These are phyloP conservation scores for Wallacemonas sp. DNA, from an alignment of 208 protist genomes.

Conservation along the genomic window DNA sequence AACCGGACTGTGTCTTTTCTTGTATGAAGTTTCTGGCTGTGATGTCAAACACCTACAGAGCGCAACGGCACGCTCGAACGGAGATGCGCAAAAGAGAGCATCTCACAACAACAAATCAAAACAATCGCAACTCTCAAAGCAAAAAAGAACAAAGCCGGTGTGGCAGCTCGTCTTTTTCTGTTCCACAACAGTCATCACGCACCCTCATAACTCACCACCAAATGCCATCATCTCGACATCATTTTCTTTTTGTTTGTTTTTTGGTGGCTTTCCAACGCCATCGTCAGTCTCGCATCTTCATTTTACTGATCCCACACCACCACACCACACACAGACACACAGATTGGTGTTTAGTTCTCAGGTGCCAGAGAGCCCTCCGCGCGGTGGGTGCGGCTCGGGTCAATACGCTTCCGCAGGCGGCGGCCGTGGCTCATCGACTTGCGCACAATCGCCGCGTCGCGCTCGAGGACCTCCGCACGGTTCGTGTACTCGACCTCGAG, in stretches of 20 bases:
- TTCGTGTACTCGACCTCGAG: constrained; percentile 84
- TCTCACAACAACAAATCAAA: no score
- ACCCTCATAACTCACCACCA: no score
- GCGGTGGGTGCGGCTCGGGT: constrained; percentile 73
- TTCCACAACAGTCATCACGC: neutral
- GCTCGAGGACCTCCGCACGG: constrained; percentile 69
- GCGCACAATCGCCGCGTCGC: constrained; percentile 75
- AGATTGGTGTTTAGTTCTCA: constrained; percentile 19
- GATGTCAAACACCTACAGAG: neutral
- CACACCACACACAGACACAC: constrained; percentile 9
- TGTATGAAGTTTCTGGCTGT: neutral
- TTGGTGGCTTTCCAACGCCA: no score
- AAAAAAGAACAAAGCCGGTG: neutral
- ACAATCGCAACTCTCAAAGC: no score
- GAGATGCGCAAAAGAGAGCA: no score
- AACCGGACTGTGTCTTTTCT: no score
- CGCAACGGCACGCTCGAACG: no score
- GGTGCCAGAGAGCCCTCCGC: constrained; percentile 49
- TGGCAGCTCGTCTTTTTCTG: neutral
- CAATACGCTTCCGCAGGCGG: constrained; percentile 76
- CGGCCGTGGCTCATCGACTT: constrained; percentile 66
- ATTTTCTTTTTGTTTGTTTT: no score
- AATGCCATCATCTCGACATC: no score
- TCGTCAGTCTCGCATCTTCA: no score
- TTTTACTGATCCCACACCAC: no score